A percentile compares a stretch with the other conserved stretches of the same genome.
Conservation (phyloP, 2,329 filamentous ascomycete species). For the Colletotrichum tropicale region DNA sequence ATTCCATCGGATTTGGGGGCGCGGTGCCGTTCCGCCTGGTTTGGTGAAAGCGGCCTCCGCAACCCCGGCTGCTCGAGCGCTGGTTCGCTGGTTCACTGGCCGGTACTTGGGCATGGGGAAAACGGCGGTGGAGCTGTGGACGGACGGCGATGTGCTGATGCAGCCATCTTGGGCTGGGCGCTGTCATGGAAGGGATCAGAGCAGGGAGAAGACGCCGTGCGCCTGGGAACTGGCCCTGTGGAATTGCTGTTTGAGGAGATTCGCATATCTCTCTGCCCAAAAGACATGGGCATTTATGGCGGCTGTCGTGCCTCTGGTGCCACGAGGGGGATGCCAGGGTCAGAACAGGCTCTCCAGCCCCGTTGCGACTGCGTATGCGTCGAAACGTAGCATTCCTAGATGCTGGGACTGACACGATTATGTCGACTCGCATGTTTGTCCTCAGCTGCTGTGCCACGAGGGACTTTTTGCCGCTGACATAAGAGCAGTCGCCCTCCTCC, state of each 20-base stretch:
- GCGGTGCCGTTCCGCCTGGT: neutral
- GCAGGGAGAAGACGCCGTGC: neutral
- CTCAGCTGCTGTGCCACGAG: neutral
- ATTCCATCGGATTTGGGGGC: neutral
- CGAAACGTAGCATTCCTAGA: neutral
- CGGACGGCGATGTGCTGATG: neutral
- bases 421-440: neutral
- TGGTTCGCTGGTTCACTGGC: neutral
- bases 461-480: slow-evolving; percentile 3
- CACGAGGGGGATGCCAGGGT: neutral
- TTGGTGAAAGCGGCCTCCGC: neutral
- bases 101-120: neutral
- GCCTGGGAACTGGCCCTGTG: neutral
- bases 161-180: slow-evolving; percentile 2
- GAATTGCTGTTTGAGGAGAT: neutral
- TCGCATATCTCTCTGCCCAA: neutral
- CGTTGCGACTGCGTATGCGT: neutral
- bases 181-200: slow-evolving; percentile 14
- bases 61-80: neutral
- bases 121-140: neutral
- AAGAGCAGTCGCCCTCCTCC: neutral
- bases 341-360: neutral
- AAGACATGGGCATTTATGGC: neutral
- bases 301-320: neutral
- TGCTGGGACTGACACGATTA: neutral